Evolutionary conservation across 768 basidiomycete genomes (phyloP), one percentile per base, ranked within the genome.

Genomic region (Leccinum obscurum): DNA sequence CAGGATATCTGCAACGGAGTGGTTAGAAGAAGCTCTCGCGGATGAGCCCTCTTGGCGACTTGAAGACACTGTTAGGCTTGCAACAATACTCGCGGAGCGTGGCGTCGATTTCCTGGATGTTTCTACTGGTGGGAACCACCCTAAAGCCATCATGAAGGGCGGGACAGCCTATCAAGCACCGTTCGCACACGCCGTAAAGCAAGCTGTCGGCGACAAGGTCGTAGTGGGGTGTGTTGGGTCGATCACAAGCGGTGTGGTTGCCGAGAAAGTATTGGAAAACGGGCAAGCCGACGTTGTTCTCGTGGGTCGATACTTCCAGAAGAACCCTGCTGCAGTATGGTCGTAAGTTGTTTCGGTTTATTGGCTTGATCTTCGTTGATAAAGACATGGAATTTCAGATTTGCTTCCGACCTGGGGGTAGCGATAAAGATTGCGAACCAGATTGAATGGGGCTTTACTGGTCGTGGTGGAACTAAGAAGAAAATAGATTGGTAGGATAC

Each of bases 1-100:
- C n/a, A n/a, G n/a, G n/a, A n/a, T n/a, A n/a, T n/a, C n/a, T n/a
- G 92, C 84, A 1, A 87, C 85, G 0, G 92, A 93, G 59, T 90
- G 90, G 86, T 75, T 89, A 8, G 85, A 86, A 63, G 78, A 83
- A 58, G 75, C 78, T 4, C 72, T 82, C 2, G 83, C 85, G 0
- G 74, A 87, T 59, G 83, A 88, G 62, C 80, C 81, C 11, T 83
- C 83, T 6, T 91, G 92, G 90, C 80, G 82, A 15, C 62, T 82
- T 1, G 84, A 88, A 68, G 91, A 93, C 68, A 89, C 87, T 2
- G 83, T 82, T 24, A 75, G 80, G 34, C 76, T 92, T 24, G 83
- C 85, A 2, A 75, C 77, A 17, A 80, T 86, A 62, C 79, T 93
- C 17, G 78, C 77, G 17, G 79, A 82, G 14, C 80, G 85, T 49